These are phyloP conservation scores for Trichoderma sp. DNA, from an alignment of 2,329 filamentous ascomycete genomes.

Conservation along the genomic window DNA sequence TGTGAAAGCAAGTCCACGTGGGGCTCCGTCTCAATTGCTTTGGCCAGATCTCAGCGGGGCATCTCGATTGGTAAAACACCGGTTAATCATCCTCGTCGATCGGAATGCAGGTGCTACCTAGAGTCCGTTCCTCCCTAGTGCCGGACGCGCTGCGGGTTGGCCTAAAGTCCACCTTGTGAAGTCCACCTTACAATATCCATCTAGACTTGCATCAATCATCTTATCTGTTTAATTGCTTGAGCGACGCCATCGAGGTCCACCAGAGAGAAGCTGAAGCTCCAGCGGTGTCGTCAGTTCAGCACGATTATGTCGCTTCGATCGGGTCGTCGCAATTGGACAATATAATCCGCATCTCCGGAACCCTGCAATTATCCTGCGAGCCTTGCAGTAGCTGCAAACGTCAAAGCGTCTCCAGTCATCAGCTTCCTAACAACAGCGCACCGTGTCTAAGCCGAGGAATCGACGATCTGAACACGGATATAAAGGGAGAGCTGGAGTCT, in stretches of 20 bases:
- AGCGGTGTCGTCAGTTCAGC: neutral
- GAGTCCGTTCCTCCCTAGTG: neutral
- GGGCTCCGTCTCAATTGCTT: neutral
- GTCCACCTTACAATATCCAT: neutral
- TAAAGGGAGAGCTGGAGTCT: neutral
- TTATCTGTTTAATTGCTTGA: neutral
- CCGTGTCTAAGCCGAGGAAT: neutral
- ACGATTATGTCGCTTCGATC: neutral
- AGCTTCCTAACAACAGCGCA: neutral
- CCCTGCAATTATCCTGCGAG: neutral
- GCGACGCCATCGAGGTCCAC: neutral
- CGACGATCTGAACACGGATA: neutral
- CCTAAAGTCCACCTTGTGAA: neutral
- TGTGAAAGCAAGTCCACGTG: neutral
- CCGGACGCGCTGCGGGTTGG: neutral
- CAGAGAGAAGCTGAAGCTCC: neutral
- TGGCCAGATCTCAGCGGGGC: neutral
- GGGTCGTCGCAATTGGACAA: neutral
- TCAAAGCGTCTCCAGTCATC: neutral
- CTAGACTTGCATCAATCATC: neutral
- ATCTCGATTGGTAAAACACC: neutral
- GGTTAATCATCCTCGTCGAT: neutral
- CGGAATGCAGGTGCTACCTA: neutral
- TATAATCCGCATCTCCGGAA: neutral
- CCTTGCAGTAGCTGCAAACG: neutral